Percentiles rank a stretch among this genome's conserved stretches.
Conservation (phyloP, 225 moss, liverwort and hornwort species). For the Asterella californica region DNA sequence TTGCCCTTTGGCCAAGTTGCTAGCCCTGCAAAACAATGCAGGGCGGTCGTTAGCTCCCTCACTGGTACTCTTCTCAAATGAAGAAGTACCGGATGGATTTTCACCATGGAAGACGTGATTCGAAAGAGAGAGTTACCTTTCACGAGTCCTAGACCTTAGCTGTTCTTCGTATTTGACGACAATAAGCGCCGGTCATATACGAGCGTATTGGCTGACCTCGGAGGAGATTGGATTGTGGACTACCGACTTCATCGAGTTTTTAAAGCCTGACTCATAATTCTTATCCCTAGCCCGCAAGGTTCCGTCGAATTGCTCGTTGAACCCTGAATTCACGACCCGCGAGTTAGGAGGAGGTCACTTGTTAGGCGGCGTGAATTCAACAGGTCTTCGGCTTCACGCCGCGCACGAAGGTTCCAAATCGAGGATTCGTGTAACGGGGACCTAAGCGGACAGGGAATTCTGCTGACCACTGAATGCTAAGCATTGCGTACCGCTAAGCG, state of each 20-base stretch:
- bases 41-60: not conserved
- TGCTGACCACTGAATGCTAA: not conserved
- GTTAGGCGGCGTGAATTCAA: not conserved
- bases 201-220: not conserved
- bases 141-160: constrained; percentile 1
- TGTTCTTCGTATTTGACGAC: constrained; percentile 21
- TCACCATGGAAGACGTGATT: not conserved
- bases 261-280: not conserved
- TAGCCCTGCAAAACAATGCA: constrained; percentile 8
- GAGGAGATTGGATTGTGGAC: not conserved
- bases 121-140: not conserved
- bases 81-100: constrained; percentile 20
- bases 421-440: not conserved
- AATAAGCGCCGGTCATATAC: not conserved
- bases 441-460: not conserved
- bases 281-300: not conserved
- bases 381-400: not conserved
- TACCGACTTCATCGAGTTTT: not conserved
- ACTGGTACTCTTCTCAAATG: constrained; percentile 2
- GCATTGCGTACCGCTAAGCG: too few relatives aligned
- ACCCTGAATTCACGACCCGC: not conserved
- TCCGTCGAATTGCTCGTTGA: not conserved
- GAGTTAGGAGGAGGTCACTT: not conserved
- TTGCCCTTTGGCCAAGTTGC: not conserved
- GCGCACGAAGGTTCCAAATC: not conserved